Evolutionary conservation across 2,329 filamentous ascomycete genomes (phyloP).

Genomic region (Rhexocercosporidium sp.): DNA sequence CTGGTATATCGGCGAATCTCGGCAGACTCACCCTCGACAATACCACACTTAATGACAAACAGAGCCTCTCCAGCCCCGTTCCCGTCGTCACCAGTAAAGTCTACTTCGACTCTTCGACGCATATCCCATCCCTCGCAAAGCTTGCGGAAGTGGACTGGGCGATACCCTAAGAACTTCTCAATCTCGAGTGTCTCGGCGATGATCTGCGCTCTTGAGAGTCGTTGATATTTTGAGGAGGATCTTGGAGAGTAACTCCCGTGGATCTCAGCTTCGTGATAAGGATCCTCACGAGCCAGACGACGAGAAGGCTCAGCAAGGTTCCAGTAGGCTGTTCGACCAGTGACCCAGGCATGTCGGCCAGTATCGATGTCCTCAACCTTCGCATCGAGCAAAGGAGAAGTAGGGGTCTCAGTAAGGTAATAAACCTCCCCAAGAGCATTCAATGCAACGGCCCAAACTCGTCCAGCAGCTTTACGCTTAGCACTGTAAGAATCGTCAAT

Average conservation of each 20-base stretch:
- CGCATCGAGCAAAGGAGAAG: constrained; percentile 53
- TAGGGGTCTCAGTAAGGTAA: constrained; percentile 77
- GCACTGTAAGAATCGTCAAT: constrained; percentile 83
- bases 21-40: constrained; percentile 42
- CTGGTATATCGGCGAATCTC: constrained; percentile 63
- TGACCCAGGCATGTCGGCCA: constrained; percentile 76
- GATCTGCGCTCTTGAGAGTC: constrained; percentile 72
- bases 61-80: constrained; percentile 77
- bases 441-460: constrained; percentile 89
- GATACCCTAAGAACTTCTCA: constrained; percentile 73
- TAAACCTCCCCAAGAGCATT: constrained; percentile 94
- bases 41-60: constrained; percentile 74
- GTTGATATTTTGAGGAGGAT: constrained; percentile 76
- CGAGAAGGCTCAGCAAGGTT: constrained; percentile 78
- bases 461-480: constrained; percentile 69
- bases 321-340: constrained; percentile 82
- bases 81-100: constrained; percentile 85
- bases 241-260: constrained; percentile 81
- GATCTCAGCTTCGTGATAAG: constrained; percentile 69
- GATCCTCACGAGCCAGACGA: constrained; percentile 73
- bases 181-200: constrained; percentile 81
- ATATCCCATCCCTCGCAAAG: constrained; percentile 91
- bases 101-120: constrained; percentile 81
- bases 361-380: constrained; percentile 56
- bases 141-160: constrained; percentile 78